Conservation (phyloP, 2,329 filamentous ascomycete genomes). For the Colletotrichum tamarilloi region DNA sequence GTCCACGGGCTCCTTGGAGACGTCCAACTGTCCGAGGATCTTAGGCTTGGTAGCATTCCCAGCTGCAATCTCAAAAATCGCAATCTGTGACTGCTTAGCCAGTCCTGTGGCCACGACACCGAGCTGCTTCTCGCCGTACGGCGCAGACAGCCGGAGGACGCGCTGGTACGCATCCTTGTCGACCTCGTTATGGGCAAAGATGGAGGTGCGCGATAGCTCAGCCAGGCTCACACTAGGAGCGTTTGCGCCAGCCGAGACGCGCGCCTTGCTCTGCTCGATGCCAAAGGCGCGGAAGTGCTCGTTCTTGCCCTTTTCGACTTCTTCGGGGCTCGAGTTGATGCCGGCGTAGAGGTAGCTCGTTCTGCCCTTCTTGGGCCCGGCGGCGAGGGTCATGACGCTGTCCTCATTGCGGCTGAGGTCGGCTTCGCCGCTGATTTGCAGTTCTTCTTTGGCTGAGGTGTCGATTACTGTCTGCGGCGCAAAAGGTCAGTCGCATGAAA, state of each 20-base stretch:
- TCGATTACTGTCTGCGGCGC: slow-evolving; percentile 74
- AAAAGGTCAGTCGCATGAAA: slow-evolving; percentile 27
- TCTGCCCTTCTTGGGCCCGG: slow-evolving; percentile 61
- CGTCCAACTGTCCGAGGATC: slow-evolving; percentile 60
- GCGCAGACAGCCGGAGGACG: slow-evolving; percentile 64
- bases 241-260: slow-evolving; percentile 44
- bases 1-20: slow-evolving; percentile 72
- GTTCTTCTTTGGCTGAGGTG: slow-evolving; percentile 70
- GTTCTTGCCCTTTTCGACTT: slow-evolving; percentile 81
- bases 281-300: slow-evolving; percentile 84
- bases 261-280: slow-evolving; percentile 58
- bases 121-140: slow-evolving; percentile 62
- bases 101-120: slow-evolving; percentile 84
- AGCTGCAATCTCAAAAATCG: slow-evolving; percentile 78
- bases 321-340: slow-evolving; percentile 82
- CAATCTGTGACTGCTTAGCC: slow-evolving; percentile 80
- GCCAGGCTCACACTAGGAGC: slow-evolving; percentile 52
- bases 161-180: slow-evolving; percentile 70
- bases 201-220: slow-evolving; percentile 62
- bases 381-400: slow-evolving; percentile 84
- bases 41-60: slow-evolving; percentile 60
- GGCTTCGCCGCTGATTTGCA: slow-evolving; percentile 76
- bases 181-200: slow-evolving; percentile 62
- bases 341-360: slow-evolving; percentile 75
- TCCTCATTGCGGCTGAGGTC: slow-evolving; percentile 88